Conservation (phyloP, 1,284 basidiomycete genomes). For the Phaffia rhodozyma region DNA sequence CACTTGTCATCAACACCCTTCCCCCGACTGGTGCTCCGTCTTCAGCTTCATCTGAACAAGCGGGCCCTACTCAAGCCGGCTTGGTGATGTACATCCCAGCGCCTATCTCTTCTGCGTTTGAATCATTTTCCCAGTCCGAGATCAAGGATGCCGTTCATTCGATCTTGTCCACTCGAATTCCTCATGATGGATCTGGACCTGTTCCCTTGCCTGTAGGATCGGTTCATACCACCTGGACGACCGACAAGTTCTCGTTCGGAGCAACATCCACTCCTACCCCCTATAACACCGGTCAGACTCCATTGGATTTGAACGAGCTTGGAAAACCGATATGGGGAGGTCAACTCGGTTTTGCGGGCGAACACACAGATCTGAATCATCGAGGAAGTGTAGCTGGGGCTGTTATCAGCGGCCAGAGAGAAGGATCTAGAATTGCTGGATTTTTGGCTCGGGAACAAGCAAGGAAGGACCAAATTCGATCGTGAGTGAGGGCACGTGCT, state of each 20-base stretch:
- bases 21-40: constrained; percentile 29
- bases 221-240: constrained; percentile 37
- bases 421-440: no score
- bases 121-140: constrained; percentile 16
- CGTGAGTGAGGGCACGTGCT: no score
- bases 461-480: no score
- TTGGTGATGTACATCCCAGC: constrained; percentile 38
- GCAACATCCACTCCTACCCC: constrained; percentile 40
- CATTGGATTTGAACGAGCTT: constrained; percentile 40
- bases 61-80: constrained; percentile 25
- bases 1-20: constrained; percentile 31
- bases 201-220: constrained; percentile 20
- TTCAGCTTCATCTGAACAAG: constrained; percentile 17
- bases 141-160: constrained; percentile 28
- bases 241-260: constrained; percentile 38
- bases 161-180: constrained; percentile 29
- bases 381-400: constrained; percentile 22
- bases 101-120: constrained; percentile 28
- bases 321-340: constrained; percentile 33
- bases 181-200: constrained; percentile 29
- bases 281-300: constrained; percentile 32
- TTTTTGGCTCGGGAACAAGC: no score
- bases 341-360: constrained; percentile 41
- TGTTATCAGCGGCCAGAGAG: no score
- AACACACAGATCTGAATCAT: constrained; percentile 42